Percentiles rank a stretch among this genome's conserved stretches.
Evolutionary conservation across 768 basidiomycete species (phyloP).

Genomic region (Tulasnella sp.): DNA sequence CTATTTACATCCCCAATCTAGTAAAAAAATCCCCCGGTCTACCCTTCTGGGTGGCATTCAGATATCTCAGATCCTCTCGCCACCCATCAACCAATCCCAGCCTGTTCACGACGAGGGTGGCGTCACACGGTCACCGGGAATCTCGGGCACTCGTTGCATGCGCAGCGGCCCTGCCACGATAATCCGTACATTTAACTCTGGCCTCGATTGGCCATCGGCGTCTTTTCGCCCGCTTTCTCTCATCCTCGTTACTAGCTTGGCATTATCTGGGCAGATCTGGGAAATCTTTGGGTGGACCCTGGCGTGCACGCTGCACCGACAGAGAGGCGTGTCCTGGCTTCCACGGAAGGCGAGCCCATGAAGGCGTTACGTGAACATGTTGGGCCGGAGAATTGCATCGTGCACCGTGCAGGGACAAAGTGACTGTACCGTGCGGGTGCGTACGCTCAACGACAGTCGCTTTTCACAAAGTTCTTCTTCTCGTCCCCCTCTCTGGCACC

Average conservation of each 20-base stretch:
- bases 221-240: neutral
- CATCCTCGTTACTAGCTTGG: neutral
- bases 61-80: neutral
- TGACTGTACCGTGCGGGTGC: neutral
- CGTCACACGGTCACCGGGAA: neutral
- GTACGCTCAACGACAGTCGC: neutral
- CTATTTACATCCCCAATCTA: neutral
- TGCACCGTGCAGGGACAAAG: neutral
- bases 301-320: neutral
- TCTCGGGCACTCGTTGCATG: neutral
- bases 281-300: neutral
- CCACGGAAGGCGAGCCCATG: neutral
- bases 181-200: neutral
- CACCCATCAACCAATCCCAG: neutral
- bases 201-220: neutral
- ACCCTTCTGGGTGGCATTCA: neutral
- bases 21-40: neutral
- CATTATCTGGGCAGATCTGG: neutral
- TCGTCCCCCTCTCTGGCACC: neutral
- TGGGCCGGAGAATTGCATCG: neutral
- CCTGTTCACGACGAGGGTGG: neutral
- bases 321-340: neutral
- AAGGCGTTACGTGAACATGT: neutral
- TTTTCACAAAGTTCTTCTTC: neutral
- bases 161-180: neutral